Base-by-base conservation (phyloP, 257 asterid species). In the Salvia miltiorrhiza region DNA sequence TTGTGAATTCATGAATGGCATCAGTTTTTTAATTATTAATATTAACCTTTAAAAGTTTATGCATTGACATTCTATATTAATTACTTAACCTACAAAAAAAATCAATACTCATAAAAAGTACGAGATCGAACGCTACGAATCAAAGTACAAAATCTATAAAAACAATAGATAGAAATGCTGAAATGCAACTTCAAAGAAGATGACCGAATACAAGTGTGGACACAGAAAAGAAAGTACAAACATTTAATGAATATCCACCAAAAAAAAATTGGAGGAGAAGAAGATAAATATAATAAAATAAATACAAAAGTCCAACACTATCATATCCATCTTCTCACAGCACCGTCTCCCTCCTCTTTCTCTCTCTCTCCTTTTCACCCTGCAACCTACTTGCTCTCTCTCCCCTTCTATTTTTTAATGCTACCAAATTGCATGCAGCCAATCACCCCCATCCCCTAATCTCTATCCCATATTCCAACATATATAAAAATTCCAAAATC, bases 241-340 rank as follows among this genome's bases (percentile, higher is more conserved):
- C 60, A 60, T 47, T 64, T 48, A 47, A 47, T 48, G 52, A 59
- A 23, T 58, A 60, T 70, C 20, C 35, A 50, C 68, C 43, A 9
- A 59, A 32, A 45, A 14, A 47, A n/a, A n/a, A n/a, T n/a, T 1
- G 2, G 0, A 30, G 58, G 13, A 13, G 1, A 39, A 0, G 20
- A 40, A 40, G 10, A 35, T 4, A 10, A 11, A 16, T 16, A 32
- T 9, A n/a, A n/a, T n/a, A n/a, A n/a, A 64, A 19, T 45, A 3
- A 45, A 58, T 24, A 9, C 40, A 70, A 60, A 60, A 70, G 75
- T 70, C 69, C 75, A 70, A 70, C 53, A 21, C 45, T 60, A 48
- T 48, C n/a, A n/a, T n/a, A n/a, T n/a, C 58, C 24, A n/a, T 21
- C 54, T 4, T 28, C 41, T 23, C 23, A n/a, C n/a, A n/a, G n/a